Base-by-base conservation (phyloP, 306 rosid species). In the Cicer pinnatifidum region DNA sequence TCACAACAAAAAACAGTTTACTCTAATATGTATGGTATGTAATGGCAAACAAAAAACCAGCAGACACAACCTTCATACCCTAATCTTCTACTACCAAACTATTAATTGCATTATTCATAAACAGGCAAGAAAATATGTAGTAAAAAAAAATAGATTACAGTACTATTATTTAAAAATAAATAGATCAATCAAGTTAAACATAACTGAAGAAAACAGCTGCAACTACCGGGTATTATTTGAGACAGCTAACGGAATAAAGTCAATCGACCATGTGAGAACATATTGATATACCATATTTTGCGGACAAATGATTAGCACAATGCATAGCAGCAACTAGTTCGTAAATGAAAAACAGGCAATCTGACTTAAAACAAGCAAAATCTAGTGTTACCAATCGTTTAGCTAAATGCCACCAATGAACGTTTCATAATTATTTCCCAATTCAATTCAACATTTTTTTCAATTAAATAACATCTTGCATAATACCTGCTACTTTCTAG, bases 301-400 rank as follows among this genome's bases (percentile, higher is more conserved):
- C 23, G 7, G 7, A 39, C 46, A 20, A 50, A 12, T 8, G 6
- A 45, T 8, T 8, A 1, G 11, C 9, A 68, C 28, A 35, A 51
- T 16, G 47, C 62, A 69, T 35, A 15, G 28, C 80, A 54, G 56
- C 68, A 67, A 28, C 35, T 28, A 46, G 8, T 56, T 45, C 11
- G 33, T 17, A 35, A 76, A 65, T 7, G 51, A 45, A 56, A 64
- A 35, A 13, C 33, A 67, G 9, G 72, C 16, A 1, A 58, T 58
- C 11, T 35, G 35, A 3, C 9, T 56, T 10, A 13, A 11, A 38
- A 38, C 46, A 61, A 61, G 47, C 28, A 37, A 38, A 37, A 38
- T 11, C 11, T 35, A 60, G 11, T 12, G 11, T 60, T 35, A 35
- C 44, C 37, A 1, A 56, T 20, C 1, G 1, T 0, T 9, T 10